These are phyloP conservation scores for Coniochaeta sp. DNA, from an alignment of 2,329 filamentous ascomycete genomes.

Conservation along the genomic window DNA sequence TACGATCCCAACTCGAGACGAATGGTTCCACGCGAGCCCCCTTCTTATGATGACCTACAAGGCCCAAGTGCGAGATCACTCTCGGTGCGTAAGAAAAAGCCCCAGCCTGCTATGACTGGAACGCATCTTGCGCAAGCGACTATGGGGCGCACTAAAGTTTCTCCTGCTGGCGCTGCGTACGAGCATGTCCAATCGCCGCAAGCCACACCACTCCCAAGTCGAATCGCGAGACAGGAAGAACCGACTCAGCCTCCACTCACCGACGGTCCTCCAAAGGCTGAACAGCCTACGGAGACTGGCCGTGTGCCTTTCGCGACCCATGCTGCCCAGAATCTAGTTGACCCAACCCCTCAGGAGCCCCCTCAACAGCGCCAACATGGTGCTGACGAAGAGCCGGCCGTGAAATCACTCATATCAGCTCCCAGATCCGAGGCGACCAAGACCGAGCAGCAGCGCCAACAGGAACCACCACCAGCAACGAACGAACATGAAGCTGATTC, in stretches of 20 bases:
- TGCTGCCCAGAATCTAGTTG: not conserved
- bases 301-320: not conserved
- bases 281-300: not conserved
- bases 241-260: not conserved
- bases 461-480: not conserved
- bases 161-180: not conserved
- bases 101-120: slow-evolving; percentile 29
- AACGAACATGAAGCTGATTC: not conserved
- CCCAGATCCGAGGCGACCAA: not conserved
- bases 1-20: slow-evolving; percentile 61
- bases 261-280: not conserved
- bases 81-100: slow-evolving; percentile 28
- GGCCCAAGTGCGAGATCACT: not conserved
- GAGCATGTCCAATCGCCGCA: not conserved
- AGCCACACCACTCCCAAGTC: not conserved
- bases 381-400: not conserved
- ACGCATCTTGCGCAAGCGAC: slow-evolving; percentile 44
- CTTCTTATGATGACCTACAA: not conserved
- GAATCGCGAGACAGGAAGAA: slow-evolving; percentile 1
- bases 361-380: not conserved
- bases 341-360: not conserved
- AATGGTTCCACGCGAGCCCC: slow-evolving; percentile 44
- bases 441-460: not conserved
- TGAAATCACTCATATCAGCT: not conserved
- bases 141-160: slow-evolving; percentile 38